Base-by-base conservation (phyloP, 495 filamentous ascomycete genomes). In the Xylona heveae region DNA sequence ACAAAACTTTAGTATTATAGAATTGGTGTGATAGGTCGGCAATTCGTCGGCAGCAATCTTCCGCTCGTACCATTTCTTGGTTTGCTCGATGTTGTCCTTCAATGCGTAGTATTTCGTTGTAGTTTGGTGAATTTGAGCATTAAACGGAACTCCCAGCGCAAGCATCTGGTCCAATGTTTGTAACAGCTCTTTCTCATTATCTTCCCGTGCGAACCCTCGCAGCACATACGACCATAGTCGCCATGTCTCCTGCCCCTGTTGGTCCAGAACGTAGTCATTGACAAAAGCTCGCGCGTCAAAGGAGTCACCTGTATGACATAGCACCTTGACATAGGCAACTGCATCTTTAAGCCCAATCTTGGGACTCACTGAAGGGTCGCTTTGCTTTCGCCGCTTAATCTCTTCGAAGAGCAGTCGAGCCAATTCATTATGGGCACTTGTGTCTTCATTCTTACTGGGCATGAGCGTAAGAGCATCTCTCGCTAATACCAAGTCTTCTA, bases 51-150 rank as follows among this genome's bases (percentile, higher is more conserved):
- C 48, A 3, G 51, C 46, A 10, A 75, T 45, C 1, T 69, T 65
- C 37, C 62, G 68, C 19, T 62, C 50, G 45, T 72, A 85, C 75
- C 76, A 81, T 12, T 42, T 32, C 42, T 65, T 71, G 3, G 68
- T 66, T 27, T 55, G 56, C 8, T 54, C 48, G 9, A 74, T 35
- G 30, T 68, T 53, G 21, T 65, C 50, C 24, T 48, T 48, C 2
- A 42, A 22, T 5, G 62, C 61, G 43, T 56, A 77, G 38, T 63
- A 71, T 0, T 28, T 43, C 1, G 61, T 56, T 40, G 78, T 57
- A 17, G 58, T 43, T 19, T 55, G 37, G 26, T 73, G 70, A 19
- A 58, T 21, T 7, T 35, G 24, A 7, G 25, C 16, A 30, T 37
- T 33, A 28, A 55, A 49, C 9, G 47, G 45, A 6, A 52, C 30